A percentile compares a stretch with the other conserved stretches of the same genome.
Conservation (phyloP, 176 grass and related monocot genomes). For the Poa pratensis region DNA sequence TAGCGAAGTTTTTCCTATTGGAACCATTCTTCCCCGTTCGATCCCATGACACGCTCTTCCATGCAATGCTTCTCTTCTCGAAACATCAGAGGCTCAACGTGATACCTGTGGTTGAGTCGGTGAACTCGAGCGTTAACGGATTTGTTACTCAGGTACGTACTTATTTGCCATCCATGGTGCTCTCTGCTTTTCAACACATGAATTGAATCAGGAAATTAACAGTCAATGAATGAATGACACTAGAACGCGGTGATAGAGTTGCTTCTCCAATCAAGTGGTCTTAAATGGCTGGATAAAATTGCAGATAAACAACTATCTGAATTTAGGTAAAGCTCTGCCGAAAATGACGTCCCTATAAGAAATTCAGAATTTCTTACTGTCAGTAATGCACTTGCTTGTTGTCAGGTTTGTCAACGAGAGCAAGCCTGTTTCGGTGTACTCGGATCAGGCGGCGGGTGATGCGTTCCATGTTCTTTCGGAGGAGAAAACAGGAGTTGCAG, state of each 20-base stretch:
- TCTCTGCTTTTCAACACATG: background rate
- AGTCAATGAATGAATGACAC: background rate
- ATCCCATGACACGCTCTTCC: conserved; percentile 54
- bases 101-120: conserved; percentile 51
- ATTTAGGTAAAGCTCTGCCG: conserved; percentile 48
- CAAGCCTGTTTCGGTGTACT: conserved; percentile 39
- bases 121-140: conserved; percentile 42
- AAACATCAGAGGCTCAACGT: conserved; percentile 66
- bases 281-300: conserved; percentile 63
- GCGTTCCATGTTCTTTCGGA: conserved; percentile 47
- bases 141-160: conserved; percentile 67
- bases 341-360: background rate
- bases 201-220: conserved; percentile 5
- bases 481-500: conserved; percentile 45
- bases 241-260: conserved; percentile 59
- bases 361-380: background rate
- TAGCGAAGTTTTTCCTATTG: conserved; percentile 58
- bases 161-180: background rate
- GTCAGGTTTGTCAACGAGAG: conserved; percentile 27
- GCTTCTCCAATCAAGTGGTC: conserved; percentile 63
- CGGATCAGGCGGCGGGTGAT: conserved; percentile 44
- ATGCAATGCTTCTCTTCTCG: conserved; percentile 59
- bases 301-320: conserved; percentile 49
- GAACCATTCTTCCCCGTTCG: conserved; percentile 75
- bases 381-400: background rate